Percentiles rank a stretch among this genome's conserved stretches.
Evolutionary conservation across 345 rosid species (phyloP).

Genomic region (Citrus maxima): DNA sequence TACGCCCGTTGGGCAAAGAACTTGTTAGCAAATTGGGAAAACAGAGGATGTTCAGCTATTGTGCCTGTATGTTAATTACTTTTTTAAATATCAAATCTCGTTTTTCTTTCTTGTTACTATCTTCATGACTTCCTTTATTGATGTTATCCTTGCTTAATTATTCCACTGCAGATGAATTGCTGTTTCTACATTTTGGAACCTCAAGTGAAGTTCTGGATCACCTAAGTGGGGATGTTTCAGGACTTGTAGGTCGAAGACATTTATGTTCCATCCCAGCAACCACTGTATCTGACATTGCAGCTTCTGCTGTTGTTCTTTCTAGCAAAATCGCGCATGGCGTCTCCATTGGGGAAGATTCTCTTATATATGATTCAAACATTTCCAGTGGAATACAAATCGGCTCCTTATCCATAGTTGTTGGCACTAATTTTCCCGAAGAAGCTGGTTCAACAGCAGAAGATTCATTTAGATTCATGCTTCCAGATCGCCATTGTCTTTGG

Average conservation of each 20-base stretch:
- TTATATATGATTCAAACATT: conserved; percentile 73
- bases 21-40: conserved; percentile 70
- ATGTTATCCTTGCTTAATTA: conserved; percentile 13
- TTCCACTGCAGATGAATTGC: conserved; percentile 66
- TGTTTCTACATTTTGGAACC: conserved; percentile 94
- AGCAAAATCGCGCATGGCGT: conserved; percentile 84
- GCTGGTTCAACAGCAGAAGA: conserved; percentile 28
- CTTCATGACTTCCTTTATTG: conserved; percentile 3
- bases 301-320: conserved; percentile 80
- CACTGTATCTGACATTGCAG: conserved; percentile 84
- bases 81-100: neutral
- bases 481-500: conserved; percentile 97
- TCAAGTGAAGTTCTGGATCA: conserved; percentile 97
- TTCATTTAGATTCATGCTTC: conserved; percentile 71
- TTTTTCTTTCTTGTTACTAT: conserved; percentile 2
- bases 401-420: conserved; percentile 84
- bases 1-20: conserved; percentile 68
- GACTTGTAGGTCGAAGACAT: conserved; percentile 88
- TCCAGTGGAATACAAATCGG: conserved; percentile 82
- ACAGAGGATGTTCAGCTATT: conserved; percentile 75
- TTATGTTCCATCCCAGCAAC: conserved; percentile 93
- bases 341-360: conserved; percentile 93
- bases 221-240: conserved; percentile 71
- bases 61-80: conserved; percentile 60
- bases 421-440: conserved; percentile 59